Percentiles rank a stretch among this genome's conserved stretches.
phyloP scores from a whole-genome alignment of 192 early-diverging fungal genomes.

The Dimargaris cristalligena region DNA sequence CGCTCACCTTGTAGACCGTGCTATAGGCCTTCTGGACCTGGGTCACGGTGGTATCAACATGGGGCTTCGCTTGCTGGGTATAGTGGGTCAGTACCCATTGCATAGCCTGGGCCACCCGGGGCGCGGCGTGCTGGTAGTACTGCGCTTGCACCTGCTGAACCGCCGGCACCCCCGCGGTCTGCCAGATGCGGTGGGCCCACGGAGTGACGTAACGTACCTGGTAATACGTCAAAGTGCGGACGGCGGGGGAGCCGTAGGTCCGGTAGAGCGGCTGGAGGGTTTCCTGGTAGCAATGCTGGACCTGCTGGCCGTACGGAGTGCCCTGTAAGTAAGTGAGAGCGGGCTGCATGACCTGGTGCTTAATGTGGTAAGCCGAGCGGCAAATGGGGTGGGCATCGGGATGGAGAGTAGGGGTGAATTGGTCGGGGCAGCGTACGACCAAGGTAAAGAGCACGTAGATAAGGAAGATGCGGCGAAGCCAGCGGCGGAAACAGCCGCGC shows the following conservation, averaged over 20 bases:
- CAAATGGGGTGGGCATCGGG: conserved; percentile 2
- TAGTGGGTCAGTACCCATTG: not conserved
- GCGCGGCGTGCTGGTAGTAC: not conserved
- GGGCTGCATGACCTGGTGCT: not conserved
- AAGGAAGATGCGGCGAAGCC: not conserved
- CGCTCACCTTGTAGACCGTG: not conserved
- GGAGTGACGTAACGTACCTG: not conserved
- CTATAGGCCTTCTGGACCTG: not conserved
- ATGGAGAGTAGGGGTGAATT: not conserved
- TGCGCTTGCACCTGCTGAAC: not conserved
- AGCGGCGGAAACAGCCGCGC: not conserved
- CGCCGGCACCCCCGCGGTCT: not conserved
- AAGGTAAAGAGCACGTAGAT: not conserved
- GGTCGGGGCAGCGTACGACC: not conserved
- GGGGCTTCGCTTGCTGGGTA: not conserved
- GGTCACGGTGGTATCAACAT: not conserved
- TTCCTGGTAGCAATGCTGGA: not conserved
- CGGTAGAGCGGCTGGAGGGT: not conserved
- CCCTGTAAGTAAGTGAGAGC: not conserved
- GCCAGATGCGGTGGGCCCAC: not conserved
- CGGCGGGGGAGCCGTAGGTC: not conserved
- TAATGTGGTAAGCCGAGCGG: not conserved
- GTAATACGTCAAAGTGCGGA: not conserved
- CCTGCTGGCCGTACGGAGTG: not conserved
- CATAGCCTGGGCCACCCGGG: not conserved